Evolutionary conservation across 192 early-diverging fungal genomes (phyloP).

Genomic region (Geranomyces michiganensis): DNA sequence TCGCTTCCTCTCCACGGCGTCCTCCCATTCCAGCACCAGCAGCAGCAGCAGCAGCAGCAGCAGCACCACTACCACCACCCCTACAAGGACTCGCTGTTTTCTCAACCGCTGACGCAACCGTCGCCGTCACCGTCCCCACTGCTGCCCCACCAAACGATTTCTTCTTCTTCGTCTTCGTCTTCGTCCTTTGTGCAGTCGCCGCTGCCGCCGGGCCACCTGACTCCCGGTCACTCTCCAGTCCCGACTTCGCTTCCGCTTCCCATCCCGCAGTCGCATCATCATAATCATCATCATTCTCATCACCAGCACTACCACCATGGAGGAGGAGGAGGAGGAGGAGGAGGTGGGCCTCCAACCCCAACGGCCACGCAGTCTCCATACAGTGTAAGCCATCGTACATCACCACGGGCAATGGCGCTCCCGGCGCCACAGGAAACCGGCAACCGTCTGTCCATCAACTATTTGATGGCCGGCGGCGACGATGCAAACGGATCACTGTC

Average conservation of each 20-base stretch:
- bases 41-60: neutral
- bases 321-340: too few species aligned
- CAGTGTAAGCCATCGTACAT: neutral
- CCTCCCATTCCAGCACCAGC: neutral
- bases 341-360: neutral
- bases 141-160: neutral
- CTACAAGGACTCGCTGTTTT: neutral
- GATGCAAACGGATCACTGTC: neutral
- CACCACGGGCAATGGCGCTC: neutral
- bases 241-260: neutral
- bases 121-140: constrained; percentile 1
- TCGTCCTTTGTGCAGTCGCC: too few species aligned
- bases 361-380: neutral
- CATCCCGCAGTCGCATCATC: neutral
- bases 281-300: neutral
- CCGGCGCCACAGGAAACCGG: neutral
- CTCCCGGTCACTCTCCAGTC: too few species aligned
- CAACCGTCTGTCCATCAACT: constrained; percentile 12
- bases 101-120: neutral
- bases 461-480: neutral
- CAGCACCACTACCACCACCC: neutral
- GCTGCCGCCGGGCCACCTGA: too few species aligned
- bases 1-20: neutral
- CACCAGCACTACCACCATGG: neutral
- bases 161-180: too few species aligned